phyloP scores from a whole-genome alignment of 176 grass and related monocot species.

The Rhynchospora tenuis region DNA sequence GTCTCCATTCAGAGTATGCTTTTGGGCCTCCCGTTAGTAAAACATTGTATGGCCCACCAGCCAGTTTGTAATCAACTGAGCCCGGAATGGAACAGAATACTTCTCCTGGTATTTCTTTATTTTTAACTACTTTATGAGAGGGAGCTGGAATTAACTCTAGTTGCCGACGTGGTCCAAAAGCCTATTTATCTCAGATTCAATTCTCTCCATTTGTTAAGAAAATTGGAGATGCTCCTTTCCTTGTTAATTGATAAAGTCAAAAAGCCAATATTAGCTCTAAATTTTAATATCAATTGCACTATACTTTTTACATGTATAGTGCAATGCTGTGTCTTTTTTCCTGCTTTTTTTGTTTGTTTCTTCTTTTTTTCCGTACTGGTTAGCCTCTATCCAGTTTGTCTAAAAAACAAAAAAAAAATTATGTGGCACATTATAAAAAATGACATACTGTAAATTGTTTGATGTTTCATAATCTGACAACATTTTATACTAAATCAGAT shows the following conservation, averaged over 20 bases:
- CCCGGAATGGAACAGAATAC: neutral
- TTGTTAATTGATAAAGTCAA: neutral
- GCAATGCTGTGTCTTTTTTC: no score
- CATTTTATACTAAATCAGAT: neutral
- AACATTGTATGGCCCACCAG: neutral
- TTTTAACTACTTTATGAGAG: neutral
- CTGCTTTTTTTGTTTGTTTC: no score
- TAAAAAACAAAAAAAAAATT: no score
- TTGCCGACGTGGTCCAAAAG: slow-evolving; percentile 3
- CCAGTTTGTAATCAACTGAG: neutral
- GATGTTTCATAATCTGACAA: no score
- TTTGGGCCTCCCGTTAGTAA: neutral
- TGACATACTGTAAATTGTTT: no score
- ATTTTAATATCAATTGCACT: no score
- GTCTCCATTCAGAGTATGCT: neutral
- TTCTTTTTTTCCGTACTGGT: no score
- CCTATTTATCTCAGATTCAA: neutral
- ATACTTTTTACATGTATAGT: no score
- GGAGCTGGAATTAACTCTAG: slow-evolving; percentile 1
- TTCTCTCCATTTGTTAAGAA: slow-evolving; percentile 1
- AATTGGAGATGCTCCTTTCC: neutral
- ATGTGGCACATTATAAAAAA: no score
- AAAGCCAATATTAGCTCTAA: neutral
- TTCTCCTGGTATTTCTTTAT: neutral
- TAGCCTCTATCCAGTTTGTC: no score